Conservation (phyloP, 2,329 filamentous ascomycete genomes). For the Didymella lethalis region DNA sequence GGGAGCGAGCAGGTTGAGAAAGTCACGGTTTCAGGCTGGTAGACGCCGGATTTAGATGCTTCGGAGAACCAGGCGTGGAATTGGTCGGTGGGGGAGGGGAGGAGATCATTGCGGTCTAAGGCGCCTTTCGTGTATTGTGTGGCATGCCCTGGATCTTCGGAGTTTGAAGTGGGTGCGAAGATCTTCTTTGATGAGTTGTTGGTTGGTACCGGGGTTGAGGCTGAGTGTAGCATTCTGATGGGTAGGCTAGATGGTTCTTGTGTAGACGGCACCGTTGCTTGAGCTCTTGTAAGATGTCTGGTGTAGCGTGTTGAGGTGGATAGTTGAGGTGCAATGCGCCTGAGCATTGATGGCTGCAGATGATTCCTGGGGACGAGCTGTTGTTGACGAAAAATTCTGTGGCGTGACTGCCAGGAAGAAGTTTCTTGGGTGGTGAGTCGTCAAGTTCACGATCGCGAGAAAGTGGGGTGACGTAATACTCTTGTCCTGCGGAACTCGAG, state of each 20-base stretch:
- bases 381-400: not conserved
- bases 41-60: slow-evolving; percentile 67
- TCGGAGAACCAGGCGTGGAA: slow-evolving; percentile 90
- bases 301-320: not conserved
- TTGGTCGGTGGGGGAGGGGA: slow-evolving; percentile 74
- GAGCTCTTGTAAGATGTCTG: not conserved
- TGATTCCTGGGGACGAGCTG: not conserved
- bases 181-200: slow-evolving; percentile 50
- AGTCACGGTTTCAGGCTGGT: slow-evolving; percentile 82
- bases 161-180: slow-evolving; percentile 68
- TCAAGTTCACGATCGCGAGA: slow-evolving; percentile 26
- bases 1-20: slow-evolving; percentile 76
- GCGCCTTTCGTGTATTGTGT: slow-evolving; percentile 76
- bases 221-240: slow-evolving; percentile 38
- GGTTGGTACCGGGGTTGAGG: slow-evolving; percentile 15
- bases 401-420: slow-evolving; percentile 24
- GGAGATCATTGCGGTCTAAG: slow-evolving; percentile 69
- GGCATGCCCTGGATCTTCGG: slow-evolving; percentile 67
- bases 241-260: not conserved
- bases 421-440: slow-evolving; percentile 19
- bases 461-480: slow-evolving; percentile 40
- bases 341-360: not conserved
- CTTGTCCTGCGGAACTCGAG: not conserved
- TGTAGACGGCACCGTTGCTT: not conserved
- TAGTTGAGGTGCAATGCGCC: not conserved